These are phyloP conservation scores for Cordyceps militaris DNA, from an alignment of 2,329 filamentous ascomycete species.

Conservation along the genomic window DNA sequence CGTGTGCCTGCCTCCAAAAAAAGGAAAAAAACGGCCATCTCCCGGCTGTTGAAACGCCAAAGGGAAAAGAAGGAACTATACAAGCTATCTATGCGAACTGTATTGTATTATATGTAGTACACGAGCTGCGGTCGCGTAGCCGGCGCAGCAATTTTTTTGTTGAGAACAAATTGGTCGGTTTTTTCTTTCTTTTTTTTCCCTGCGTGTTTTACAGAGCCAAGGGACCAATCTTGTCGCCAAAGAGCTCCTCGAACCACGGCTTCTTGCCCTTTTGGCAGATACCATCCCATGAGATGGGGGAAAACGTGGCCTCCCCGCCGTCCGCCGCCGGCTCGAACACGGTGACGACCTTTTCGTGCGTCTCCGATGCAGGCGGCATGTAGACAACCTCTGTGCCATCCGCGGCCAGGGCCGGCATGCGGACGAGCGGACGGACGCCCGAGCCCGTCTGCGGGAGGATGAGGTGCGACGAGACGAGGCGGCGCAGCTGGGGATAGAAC, in stretches of 20 bases:
- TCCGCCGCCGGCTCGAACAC: slow-evolving; percentile 13
- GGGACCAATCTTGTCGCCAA: slow-evolving; percentile 27
- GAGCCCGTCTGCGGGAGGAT: slow-evolving; percentile 12
- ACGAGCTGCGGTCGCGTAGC: background rate
- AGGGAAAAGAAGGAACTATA: background rate
- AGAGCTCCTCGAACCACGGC: slow-evolving; percentile 28
- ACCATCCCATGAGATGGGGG: slow-evolving; percentile 25
- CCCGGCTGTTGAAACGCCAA: slow-evolving; percentile 8
- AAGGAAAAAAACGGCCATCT: background rate
- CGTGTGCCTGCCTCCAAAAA: background rate
- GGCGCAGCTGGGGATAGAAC: slow-evolving; percentile 27
- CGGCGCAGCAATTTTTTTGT: background rate
- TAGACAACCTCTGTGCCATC: slow-evolving; percentile 18
- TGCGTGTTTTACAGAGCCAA: slow-evolving; percentile 15
- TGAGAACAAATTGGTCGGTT: background rate
- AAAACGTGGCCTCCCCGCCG: slow-evolving; percentile 16
- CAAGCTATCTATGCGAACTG: slow-evolving; percentile 2
- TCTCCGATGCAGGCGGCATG: slow-evolving; percentile 14
- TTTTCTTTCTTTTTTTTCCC: background rate
- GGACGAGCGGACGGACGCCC: slow-evolving; percentile 18
- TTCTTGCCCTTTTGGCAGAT: slow-evolving; percentile 26
- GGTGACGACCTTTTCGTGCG: slow-evolving; percentile 7
- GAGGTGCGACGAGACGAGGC: slow-evolving; percentile 23
- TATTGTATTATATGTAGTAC: background rate
- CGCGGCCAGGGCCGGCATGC: slow-evolving; percentile 1